Evolutionary conservation across 768 basidiomycete species (phyloP).

Genomic region (Lyophyllum semitale): DNA sequence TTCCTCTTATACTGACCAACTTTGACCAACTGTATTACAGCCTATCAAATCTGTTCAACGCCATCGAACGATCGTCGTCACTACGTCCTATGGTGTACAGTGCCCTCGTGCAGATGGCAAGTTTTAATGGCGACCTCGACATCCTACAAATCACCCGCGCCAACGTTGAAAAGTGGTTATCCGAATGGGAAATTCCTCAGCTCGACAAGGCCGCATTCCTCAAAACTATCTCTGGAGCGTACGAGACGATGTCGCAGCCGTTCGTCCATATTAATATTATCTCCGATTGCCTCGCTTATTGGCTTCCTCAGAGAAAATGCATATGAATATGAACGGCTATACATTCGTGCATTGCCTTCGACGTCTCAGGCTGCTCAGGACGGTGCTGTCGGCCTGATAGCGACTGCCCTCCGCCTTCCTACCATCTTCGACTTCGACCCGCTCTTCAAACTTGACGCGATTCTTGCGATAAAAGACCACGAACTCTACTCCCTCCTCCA

Average conservation of each 20-base stretch:
- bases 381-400: conserved; percentile 63
- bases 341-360: conserved; percentile 60
- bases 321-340: conserved; percentile 65
- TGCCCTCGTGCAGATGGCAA: conserved; percentile 61
- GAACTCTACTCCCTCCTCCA: conserved; percentile 76
- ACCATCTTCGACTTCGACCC: conserved; percentile 80
- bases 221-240: conserved; percentile 61
- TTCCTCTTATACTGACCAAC: conserved; percentile 6
- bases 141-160: conserved; percentile 58
- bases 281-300: not conserved
- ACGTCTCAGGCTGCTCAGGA: conserved; percentile 50
- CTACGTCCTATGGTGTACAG: conserved; percentile 65
- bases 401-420: conserved; percentile 65
- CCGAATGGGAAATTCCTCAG: conserved; percentile 69
- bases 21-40: conserved; percentile 47
- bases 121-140: conserved; percentile 60
- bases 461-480: conserved; percentile 65
- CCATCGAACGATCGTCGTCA: conserved; percentile 64
- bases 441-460: conserved; percentile 74
- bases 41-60: conserved; percentile 82
- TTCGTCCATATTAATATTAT: conserved; percentile 35
- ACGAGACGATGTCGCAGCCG: conserved; percentile 58
- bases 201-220: conserved; percentile 69
- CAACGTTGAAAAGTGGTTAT: conserved; percentile 75
- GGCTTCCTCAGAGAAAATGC: conserved; percentile 46